Evolutionary conservation across 1,284 basidiomycete species (phyloP).

Genomic region (Heterobasidion parviporum): DNA sequence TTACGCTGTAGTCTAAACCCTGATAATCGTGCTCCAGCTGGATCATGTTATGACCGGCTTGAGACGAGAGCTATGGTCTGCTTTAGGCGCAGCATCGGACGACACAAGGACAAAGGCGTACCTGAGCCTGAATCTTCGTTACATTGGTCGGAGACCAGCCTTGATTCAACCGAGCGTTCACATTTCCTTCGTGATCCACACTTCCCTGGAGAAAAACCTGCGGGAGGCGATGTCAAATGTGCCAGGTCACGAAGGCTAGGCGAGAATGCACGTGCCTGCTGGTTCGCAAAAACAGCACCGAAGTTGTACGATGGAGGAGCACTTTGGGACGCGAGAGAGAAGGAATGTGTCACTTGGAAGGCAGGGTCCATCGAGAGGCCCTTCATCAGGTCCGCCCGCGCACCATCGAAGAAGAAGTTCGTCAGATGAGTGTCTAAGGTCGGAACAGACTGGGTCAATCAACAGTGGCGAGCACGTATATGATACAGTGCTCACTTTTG

Average conservation of each 20-base stretch:
- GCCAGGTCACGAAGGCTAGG: neutral
- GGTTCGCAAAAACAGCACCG: slow-evolving; percentile 87
- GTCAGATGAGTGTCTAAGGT: slow-evolving; percentile 77
- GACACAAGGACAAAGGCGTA: slow-evolving; percentile 26
- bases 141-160: slow-evolving; percentile 78
- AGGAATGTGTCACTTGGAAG: slow-evolving; percentile 98
- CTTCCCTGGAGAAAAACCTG: slow-evolving; percentile 91
- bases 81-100: neutral
- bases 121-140: slow-evolving; percentile 88
- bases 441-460: slow-evolving; percentile 1
- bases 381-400: slow-evolving; percentile 92
- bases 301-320: slow-evolving; percentile 86
- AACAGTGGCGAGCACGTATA: neutral
- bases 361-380: slow-evolving; percentile 88
- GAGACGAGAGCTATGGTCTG: slow-evolving; percentile 48
- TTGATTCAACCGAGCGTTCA: slow-evolving; percentile 87
- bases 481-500: slow-evolving; percentile 46
- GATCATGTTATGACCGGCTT: slow-evolving; percentile 79
- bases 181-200: slow-evolving; percentile 87
- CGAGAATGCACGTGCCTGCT: slow-evolving; percentile 41
- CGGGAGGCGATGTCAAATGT: neutral
- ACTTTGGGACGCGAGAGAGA: slow-evolving; percentile 78
- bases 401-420: slow-evolving; percentile 97
- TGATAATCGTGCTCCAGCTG: slow-evolving; percentile 94
- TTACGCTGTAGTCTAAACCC: slow-evolving; percentile 84